A percentile compares a stretch with the other conserved stretches of the same genome.
These are phyloP conservation scores for Lasiodiplodia theobromae DNA, from an alignment of 2,329 filamentous ascomycete genomes.

Conservation along the genomic window DNA sequence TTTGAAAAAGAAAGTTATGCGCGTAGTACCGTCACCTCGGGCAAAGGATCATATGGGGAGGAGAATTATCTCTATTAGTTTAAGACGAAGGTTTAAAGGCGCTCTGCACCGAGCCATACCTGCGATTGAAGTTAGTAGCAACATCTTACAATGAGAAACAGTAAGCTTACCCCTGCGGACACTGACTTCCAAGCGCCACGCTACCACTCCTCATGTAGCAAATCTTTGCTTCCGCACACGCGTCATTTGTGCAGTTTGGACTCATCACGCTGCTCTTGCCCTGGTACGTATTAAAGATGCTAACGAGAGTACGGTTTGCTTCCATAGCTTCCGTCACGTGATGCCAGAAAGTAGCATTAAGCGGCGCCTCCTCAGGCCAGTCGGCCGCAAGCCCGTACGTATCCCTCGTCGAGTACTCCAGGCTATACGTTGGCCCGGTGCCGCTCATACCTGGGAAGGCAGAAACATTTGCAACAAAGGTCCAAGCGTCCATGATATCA, in stretches of 20 bases:
- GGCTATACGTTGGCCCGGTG: conserved; percentile 56
- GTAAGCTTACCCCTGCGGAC: conserved; percentile 56
- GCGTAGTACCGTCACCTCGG: background rate
- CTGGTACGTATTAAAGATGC: conserved; percentile 58
- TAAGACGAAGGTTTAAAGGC: conserved; percentile 37
- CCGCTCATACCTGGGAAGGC: conserved; percentile 49
- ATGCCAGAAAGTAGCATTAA: conserved; percentile 68
- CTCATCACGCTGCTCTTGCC: conserved; percentile 60
- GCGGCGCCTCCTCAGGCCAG: conserved; percentile 58
- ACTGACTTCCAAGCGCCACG: conserved; percentile 58
- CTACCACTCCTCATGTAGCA: conserved; percentile 68
- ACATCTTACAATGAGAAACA: background rate
- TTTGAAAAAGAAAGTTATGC: too few relatives aligned
- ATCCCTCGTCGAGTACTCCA: conserved; percentile 61
- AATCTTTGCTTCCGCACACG: conserved; percentile 62
- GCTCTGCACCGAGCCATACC: conserved; percentile 51
- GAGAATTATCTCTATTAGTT: background rate
- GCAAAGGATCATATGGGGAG: background rate
- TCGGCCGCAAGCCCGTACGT: conserved; percentile 53
- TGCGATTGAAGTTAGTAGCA: conserved; percentile 27
- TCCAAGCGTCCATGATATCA: conserved; percentile 62
- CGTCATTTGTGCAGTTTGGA: conserved; percentile 60
- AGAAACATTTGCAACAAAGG: conserved; percentile 61
- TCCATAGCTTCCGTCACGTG: conserved; percentile 65
- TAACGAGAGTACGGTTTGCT: conserved; percentile 56